Evolutionary conservation across 202 grass and related monocot species (phyloP), one percentile per base, ranked within the genome.

Genomic region (Eragrostis tef): DNA sequence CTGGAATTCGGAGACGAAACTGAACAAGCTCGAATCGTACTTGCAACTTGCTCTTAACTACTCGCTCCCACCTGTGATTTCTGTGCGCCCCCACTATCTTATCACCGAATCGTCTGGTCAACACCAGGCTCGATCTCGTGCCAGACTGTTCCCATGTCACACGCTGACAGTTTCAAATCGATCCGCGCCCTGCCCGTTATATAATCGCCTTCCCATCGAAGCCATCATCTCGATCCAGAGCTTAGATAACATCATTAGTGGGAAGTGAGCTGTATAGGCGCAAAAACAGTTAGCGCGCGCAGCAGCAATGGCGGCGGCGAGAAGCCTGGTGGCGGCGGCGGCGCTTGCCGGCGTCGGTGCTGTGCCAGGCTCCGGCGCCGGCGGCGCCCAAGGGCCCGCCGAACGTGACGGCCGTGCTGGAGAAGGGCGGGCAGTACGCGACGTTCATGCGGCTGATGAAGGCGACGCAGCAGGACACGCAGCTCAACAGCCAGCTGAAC

Each of bases 401-500:
- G 19, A 98, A 97, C 84, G 15, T 97, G 67, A 94, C 87, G 29
- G 83, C 73, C 22, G 82, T 97, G 57, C 89, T 97, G 19, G 85
- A 90, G 67, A 94, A 90, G 46, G 80, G 50, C 11, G 66, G 60
- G 34, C 83, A 88, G 75, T 91, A 92, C 87, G 56, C 73, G 2
- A 91, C 88, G 21, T 74, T 97, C 68, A 91, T 88, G 11, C 82
- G 89, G 2, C 87, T 97, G n/a, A 85, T 97, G 60, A 81, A 85
- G 57, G 71, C 85, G 11, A 97, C 86, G 15, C 87, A 94, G 79
- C 81, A 91, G 45, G 91, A 88, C 80, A 82, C 77, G 79, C 94
- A 97, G 89, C 90, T 97, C 15, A 83, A 94, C 89, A 74, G 73
- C 46, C 89, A 94, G 85, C 71, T 93, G 7, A 89, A 90, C 79